phyloP scores from a whole-genome alignment of 2,329 filamentous ascomycete species.

The Penicillium sp. region DNA sequence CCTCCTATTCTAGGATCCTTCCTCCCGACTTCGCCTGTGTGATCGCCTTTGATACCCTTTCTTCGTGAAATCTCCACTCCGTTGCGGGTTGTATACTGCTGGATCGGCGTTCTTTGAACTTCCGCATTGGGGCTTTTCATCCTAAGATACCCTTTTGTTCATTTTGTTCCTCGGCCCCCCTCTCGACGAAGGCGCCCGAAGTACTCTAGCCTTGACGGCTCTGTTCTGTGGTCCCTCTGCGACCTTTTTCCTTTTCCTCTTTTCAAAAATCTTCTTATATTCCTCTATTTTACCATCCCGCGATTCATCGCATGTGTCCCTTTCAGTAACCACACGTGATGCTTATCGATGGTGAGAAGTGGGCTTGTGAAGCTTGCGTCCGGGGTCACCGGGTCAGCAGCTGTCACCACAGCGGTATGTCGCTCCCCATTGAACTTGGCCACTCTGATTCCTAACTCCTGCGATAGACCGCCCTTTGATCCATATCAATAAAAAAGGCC shows the following conservation, averaged over 20 bases:
- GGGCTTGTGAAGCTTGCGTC: constrained; percentile 95
- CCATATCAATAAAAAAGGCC: constrained; percentile 96
- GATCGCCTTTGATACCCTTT: no score
- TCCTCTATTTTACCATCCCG: constrained; percentile 21
- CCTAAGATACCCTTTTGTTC: constrained; percentile 36
- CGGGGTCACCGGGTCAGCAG: constrained; percentile 98
- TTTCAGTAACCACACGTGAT: constrained; percentile 48
- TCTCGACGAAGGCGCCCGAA: constrained; percentile 27
- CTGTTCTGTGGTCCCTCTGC: constrained; percentile 13
- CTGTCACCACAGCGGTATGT: constrained; percentile 90
- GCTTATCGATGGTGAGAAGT: constrained; percentile 95
- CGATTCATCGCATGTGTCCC: constrained; percentile 41
- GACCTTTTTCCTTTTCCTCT: constrained; percentile 9
- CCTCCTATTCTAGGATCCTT: constrained; percentile 3
- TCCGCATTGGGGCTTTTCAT: constrained; percentile 29
- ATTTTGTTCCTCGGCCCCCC: constrained; percentile 24
- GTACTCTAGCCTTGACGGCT: constrained; percentile 34
- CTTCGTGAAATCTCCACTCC: constrained; percentile 4
- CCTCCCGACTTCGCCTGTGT: not conserved
- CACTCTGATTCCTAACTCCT: not conserved
- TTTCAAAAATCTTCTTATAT: not conserved
- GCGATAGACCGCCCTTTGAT: constrained; percentile 76
- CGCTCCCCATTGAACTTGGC: constrained; percentile 8
- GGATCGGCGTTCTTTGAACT: constrained; percentile 23
- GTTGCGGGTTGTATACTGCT: constrained; percentile 11